phyloP scores from a whole-genome alignment of 129 eudicot genomes.

The Artemisia tridentata region DNA sequence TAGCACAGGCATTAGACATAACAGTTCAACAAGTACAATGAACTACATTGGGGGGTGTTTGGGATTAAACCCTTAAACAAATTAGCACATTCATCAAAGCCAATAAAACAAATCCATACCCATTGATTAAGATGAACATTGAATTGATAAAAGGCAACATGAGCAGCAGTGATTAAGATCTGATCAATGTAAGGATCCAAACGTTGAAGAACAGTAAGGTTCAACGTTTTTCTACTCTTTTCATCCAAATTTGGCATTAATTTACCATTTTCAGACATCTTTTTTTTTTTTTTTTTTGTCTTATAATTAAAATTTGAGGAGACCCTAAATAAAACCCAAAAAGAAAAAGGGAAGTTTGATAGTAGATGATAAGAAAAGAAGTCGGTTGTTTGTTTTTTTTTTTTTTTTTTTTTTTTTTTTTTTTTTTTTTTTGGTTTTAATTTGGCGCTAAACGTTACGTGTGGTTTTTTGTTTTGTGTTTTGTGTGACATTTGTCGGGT shows the following conservation, averaged over 20 bases:
- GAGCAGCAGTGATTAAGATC: constrained; percentile 80
- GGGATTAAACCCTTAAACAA: constrained; percentile 7
- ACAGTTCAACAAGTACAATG: constrained; percentile 11
- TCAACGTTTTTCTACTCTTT: constrained; percentile 61
- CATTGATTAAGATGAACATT: constrained; percentile 69
- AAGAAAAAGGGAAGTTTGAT: too few relatives aligned
- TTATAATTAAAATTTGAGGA: constrained; percentile 18
- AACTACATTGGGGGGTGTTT: constrained; percentile 1
- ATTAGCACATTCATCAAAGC: constrained; percentile 5
- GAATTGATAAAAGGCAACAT: constrained; percentile 78
- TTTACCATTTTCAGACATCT: constrained; percentile 65
- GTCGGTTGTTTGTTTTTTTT: too few relatives aligned
- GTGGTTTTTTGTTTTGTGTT: too few relatives aligned
- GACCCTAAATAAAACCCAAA: constrained; percentile 25
- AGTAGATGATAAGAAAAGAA: too few relatives aligned
- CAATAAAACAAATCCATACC: constrained; percentile 13
- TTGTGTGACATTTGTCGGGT: too few relatives aligned
- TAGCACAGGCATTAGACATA: too few relatives aligned
- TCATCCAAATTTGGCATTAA: constrained; percentile 77
- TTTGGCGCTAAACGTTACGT: too few relatives aligned
- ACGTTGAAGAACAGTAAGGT: constrained; percentile 71
- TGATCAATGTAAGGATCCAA: constrained; percentile 79
- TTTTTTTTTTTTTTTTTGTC: background rate
- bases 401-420: too few relatives aligned
- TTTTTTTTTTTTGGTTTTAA: too few relatives aligned